These are phyloP conservation scores for Malus hybrid DNA, from an alignment of 331 rosid genomes.

Conservation along the genomic window DNA sequence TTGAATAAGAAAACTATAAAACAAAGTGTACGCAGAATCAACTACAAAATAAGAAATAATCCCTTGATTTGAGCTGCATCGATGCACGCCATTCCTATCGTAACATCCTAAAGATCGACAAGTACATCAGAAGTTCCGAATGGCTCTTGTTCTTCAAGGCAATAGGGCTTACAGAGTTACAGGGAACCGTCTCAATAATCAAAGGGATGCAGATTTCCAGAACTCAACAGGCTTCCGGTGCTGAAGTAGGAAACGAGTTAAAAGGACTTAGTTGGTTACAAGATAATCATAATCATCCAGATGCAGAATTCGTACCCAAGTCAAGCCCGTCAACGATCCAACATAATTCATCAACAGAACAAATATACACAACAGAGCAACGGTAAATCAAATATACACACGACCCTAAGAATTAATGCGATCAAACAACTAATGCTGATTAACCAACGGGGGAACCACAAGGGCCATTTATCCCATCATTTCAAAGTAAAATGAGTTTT, in stretches of 20 bases:
- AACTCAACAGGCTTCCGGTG: conserved; percentile 73
- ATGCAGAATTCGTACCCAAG: not conserved
- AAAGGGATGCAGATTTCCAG: conserved; percentile 63
- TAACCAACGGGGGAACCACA: no score
- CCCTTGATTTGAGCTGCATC: no score
- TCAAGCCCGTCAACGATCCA: not conserved
- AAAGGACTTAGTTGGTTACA: not conserved
- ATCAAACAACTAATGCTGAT: no score
- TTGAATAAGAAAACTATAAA: not conserved
- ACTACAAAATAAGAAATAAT: no score
- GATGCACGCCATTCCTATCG: no score
- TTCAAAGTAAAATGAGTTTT: not conserved
- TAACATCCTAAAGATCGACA: not conserved
- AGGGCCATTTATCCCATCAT: not conserved
- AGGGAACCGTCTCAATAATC: conserved; percentile 18
- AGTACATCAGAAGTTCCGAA: not conserved
- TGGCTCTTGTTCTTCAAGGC: not conserved
- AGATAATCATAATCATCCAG: not conserved
- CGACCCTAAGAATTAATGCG: no score
- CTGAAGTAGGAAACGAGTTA: conserved; percentile 38
- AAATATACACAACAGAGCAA: not conserved
- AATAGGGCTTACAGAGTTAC: not conserved
- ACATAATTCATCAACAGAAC: not conserved
- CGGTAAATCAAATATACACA: no score
- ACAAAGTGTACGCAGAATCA: not conserved